Evolutionary conservation across 1,284 basidiomycete species (phyloP).

Genomic region (Exobasidium rhododendri): DNA sequence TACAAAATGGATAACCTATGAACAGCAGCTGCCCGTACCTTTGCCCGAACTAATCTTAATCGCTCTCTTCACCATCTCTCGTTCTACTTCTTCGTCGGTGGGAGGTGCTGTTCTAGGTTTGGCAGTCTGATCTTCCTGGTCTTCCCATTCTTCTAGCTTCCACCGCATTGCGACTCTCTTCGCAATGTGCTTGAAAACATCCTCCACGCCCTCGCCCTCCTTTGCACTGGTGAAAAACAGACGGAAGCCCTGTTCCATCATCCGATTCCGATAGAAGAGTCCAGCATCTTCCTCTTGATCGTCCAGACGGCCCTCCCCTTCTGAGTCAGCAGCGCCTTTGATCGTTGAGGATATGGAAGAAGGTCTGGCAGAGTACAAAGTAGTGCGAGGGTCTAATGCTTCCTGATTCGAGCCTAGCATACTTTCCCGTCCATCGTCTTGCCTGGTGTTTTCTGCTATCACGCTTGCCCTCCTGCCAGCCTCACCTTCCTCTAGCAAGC

Average conservation of each 20-base stretch:
- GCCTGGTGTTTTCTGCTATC: slow-evolving; percentile 27
- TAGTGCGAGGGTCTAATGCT: background rate
- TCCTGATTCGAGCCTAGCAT: background rate
- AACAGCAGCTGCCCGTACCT: slow-evolving; percentile 8
- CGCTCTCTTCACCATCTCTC: slow-evolving; percentile 6
- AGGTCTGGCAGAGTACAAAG: slow-evolving; percentile 8
- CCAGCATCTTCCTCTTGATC: slow-evolving; percentile 12
- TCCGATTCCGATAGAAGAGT: background rate
- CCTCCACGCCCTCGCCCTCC: slow-evolving; percentile 29
- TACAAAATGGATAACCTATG: background rate
- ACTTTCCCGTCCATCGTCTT: slow-evolving; percentile 1
- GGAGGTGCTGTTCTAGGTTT: background rate
- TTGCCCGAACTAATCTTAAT: slow-evolving; percentile 9
- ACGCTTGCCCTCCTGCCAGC: background rate
- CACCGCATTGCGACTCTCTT: slow-evolving; percentile 20
- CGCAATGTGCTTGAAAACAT: slow-evolving; percentile 40
- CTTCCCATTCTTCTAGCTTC: slow-evolving; percentile 16
- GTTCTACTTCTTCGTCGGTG: slow-evolving; percentile 9
- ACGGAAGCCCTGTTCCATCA: slow-evolving; percentile 35
- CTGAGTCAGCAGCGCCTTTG: background rate
- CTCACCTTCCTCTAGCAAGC: background rate
- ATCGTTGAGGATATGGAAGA: slow-evolving; percentile 9
- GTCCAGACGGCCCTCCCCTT: too few species aligned
- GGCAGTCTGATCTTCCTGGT: background rate
- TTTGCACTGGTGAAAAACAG: slow-evolving; percentile 43